Base-by-base conservation (phyloP, 768 basidiomycete genomes). In the Hysterangium stoloniferum region DNA sequence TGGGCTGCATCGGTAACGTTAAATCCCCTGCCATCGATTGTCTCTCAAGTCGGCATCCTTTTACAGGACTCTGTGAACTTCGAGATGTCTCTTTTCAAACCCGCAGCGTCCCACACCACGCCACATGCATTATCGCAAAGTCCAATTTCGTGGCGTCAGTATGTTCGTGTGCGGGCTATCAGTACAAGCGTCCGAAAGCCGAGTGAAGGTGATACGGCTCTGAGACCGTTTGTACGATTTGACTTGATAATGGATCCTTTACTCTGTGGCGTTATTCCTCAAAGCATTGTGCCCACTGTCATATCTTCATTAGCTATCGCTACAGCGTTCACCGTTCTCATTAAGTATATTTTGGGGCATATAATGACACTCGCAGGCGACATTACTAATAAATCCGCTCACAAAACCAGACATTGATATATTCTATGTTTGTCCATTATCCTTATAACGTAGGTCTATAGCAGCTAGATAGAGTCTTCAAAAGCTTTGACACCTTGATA, bases 1-100 rank as follows among this genome's bases (percentile, higher is more conserved):
- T 45, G 44, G 44, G 9, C 44, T 6, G 44, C 44, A 31, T 45
- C 44, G 44, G 44, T 45, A 45, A 2, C 12, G 8, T 28, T n/a
- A 22, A 5, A 20, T 42, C 9, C 12, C 28, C 17, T 6, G n/a
- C n/a, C n/a, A n/a, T n/a, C n/a, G n/a, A n/a, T n/a, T n/a, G n/a
- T n/a, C n/a, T n/a, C n/a, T n/a, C n/a, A n/a, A n/a, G n/a, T n/a
- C n/a, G n/a, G n/a, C n/a, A n/a, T n/a, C n/a, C n/a, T n/a, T n/a
- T n/a, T n/a, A 7, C 22, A 45, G 44, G 28, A 15, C 28, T 15
- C 44, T 17, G 44, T 33, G 27, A 22, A 28, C 29, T 45, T 45
- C 22, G 44, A 45, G 20, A 20, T 45, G 28, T n/a, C 6, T 6
- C 24, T 45, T 28, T 45, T 45, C 44, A 4, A 12, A 33, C 28